These are phyloP conservation scores for Colletotrichum coccodes DNA, from an alignment of 2,329 filamentous ascomycete species.

Conservation along the genomic window DNA sequence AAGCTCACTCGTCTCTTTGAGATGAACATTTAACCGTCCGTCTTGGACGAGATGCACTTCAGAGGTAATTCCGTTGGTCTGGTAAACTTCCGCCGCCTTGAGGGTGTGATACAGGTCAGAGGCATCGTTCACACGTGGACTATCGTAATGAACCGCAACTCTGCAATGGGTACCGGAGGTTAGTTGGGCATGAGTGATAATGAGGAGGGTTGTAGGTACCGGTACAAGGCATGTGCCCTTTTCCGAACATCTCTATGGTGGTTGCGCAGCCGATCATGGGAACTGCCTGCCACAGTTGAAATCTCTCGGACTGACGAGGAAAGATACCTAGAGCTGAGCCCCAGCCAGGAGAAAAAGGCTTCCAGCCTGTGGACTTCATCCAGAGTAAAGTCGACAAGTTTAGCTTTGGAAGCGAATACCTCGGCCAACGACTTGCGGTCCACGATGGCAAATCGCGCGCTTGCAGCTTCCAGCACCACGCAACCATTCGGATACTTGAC, in stretches of 20 bases:
- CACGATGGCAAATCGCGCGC: conserved; percentile 43
- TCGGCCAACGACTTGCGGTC: conserved; percentile 43
- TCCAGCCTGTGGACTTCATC: conserved; percentile 43
- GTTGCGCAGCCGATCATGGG: conserved; percentile 34
- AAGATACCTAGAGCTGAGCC: conserved; percentile 43
- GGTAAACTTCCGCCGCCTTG: conserved; percentile 36
- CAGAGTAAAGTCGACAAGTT: conserved; percentile 47
- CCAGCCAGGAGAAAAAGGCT: conserved; percentile 46
- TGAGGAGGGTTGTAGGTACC: neutral
- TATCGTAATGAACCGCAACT: conserved; percentile 5
- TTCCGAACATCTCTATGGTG: conserved; percentile 39
- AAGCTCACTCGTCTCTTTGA: conserved; percentile 33
- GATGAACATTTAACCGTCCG: conserved; percentile 24
- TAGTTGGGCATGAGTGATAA: neutral
- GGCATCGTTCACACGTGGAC: neutral
- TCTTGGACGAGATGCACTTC: conserved; percentile 41
- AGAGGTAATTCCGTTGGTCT: conserved; percentile 43
- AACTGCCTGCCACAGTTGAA: conserved; percentile 37
- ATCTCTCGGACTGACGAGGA: conserved; percentile 45
- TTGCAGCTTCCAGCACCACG: conserved; percentile 23
- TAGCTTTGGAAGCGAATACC: conserved; percentile 41
- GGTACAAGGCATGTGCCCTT: conserved; percentile 43
- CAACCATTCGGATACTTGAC: conserved; percentile 36
- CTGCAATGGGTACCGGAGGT: neutral
- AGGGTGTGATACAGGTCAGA: neutral